phyloP scores from a whole-genome alignment of 164 flowering plant genomes.

The Hamamelis virginiana region DNA sequence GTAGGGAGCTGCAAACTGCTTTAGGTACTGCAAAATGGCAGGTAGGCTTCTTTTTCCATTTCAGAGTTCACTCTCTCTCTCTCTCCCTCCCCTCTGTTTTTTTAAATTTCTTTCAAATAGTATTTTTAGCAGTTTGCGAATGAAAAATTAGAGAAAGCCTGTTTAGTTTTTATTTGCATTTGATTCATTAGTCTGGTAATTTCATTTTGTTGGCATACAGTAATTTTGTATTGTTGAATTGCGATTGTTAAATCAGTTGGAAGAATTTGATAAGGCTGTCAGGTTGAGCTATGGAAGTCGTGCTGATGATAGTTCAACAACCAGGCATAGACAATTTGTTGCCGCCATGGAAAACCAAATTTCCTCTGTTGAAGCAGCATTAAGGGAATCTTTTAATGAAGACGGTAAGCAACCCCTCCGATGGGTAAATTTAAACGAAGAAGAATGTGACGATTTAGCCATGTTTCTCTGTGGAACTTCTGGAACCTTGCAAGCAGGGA shows the following conservation, averaged over 20 bases:
- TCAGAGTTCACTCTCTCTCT: too few species aligned
- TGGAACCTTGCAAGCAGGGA: conserved; percentile 22
- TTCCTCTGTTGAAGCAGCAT: conserved; percentile 50
- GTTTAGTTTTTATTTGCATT: background rate
- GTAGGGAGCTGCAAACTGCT: conserved; percentile 73
- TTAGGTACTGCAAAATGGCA: conserved; percentile 97
- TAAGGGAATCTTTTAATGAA: conserved; percentile 46
- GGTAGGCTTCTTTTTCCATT: conserved; percentile 34
- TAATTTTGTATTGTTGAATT: conserved; percentile 9
- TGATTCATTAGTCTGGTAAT: background rate
- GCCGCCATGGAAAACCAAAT: conserved; percentile 71
- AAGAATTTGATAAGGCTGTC: conserved; percentile 89
- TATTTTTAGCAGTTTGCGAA: background rate
- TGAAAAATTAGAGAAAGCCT: background rate
- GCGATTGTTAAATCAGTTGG: conserved; percentile 50
- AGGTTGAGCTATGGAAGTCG: conserved; percentile 52
- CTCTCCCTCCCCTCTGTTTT: too few species aligned
- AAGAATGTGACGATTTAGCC: conserved; percentile 80
- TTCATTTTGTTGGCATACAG: background rate
- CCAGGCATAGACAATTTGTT: conserved; percentile 71
- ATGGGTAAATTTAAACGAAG: conserved; percentile 80
- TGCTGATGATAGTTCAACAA: conserved; percentile 38
- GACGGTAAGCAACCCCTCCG: conserved; percentile 62
- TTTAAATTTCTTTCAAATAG: background rate
- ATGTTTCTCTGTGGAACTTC: conserved; percentile 70